phyloP scores from a whole-genome alignment of 2,329 filamentous ascomycete species.

The Fusarium sp. region DNA sequence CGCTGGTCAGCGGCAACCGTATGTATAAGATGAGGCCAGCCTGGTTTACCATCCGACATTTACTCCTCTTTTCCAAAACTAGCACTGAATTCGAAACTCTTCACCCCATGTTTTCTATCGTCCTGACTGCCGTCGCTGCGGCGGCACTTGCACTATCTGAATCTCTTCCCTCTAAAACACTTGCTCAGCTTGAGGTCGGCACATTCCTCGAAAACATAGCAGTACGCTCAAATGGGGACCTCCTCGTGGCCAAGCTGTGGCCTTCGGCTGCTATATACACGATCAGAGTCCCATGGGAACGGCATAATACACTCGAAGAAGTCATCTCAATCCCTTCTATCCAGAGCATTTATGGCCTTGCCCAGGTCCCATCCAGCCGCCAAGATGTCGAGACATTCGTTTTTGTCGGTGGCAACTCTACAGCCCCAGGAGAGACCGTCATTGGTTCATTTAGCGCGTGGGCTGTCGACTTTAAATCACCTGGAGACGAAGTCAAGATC shows the following conservation, averaged over 20 bases:
- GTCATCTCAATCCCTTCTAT: slow-evolving; percentile 29
- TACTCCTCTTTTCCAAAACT: not conserved
- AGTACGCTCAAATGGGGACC: slow-evolving; percentile 27
- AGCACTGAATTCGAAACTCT: not conserved
- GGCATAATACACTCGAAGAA: slow-evolving; percentile 6
- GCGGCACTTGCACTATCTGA: slow-evolving; percentile 6
- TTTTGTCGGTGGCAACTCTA: slow-evolving; percentile 31
- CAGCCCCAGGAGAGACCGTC: not conserved
- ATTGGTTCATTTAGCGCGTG: slow-evolving; percentile 25
- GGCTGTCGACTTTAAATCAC: slow-evolving; percentile 10
- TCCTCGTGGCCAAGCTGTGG: slow-evolving; percentile 23
- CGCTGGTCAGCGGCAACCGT: not conserved
- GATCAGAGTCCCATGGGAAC: slow-evolving; percentile 9
- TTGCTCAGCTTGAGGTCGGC: slow-evolving; percentile 23
- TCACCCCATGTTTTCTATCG: not conserved
- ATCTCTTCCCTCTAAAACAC: slow-evolving; percentile 8
- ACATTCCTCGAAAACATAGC: slow-evolving; percentile 38
- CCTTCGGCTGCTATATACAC: slow-evolving; percentile 28
- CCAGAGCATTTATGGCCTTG: slow-evolving; percentile 29
- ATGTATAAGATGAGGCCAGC: not conserved
- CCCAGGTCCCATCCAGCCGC: not conserved
- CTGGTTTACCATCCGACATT: not conserved
- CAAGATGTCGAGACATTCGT: slow-evolving; percentile 16
- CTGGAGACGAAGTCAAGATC: not conserved
- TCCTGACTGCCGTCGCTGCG: not conserved